Base-by-base conservation (phyloP, 768 basidiomycete genomes). In the Rhodocollybia butyracea region DNA sequence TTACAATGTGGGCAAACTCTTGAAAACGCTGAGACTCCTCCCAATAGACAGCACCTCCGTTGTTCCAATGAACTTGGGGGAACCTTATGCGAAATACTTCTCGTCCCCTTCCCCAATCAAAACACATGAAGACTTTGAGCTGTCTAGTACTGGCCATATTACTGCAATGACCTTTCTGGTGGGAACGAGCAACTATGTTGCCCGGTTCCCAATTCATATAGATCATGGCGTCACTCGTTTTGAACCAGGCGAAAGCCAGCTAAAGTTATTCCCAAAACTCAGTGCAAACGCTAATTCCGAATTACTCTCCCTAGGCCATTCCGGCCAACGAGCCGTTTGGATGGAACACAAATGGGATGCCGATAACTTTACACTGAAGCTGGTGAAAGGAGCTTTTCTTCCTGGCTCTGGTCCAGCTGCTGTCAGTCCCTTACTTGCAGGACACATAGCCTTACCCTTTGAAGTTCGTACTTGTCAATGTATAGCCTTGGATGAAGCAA, bases 401-500 rank as follows among this genome's bases (percentile, higher is more conserved):
- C 57, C 59, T 27, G 59, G 62, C 27, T 38, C 42, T 43, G 53
- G 64, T 31, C 56, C 64, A 26, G 60, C 63, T 46, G 31, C 50
- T 24, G 68, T 76, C 12, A 70, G 68, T 26, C 66, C 71, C 17
- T 66, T 85, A 32, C 66, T 83, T 42, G 78, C 79, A 0, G 64
- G 70, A 10, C 70, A 80, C 58, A 69, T 78, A 12, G 74, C 77
- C 1, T 66, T 85, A 36, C 83, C 83, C 0, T 83, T 86, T 52
- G 71, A 75, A 58, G 71, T 76, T 17, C 67, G 72, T 24, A 69
- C 70, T 27, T 77, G 76, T 53, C 72, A 73, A 32, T 73, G 74
- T 0, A 64, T 85, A 27, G 75, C 75, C 3, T 82, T 86, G 53
- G 82, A 86, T 53, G 85, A 86, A 60, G 69, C 74, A 4, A 75